These are phyloP conservation scores for Murraya koenigii DNA, from an alignment of 345 rosid species.

Conservation along the genomic window DNA sequence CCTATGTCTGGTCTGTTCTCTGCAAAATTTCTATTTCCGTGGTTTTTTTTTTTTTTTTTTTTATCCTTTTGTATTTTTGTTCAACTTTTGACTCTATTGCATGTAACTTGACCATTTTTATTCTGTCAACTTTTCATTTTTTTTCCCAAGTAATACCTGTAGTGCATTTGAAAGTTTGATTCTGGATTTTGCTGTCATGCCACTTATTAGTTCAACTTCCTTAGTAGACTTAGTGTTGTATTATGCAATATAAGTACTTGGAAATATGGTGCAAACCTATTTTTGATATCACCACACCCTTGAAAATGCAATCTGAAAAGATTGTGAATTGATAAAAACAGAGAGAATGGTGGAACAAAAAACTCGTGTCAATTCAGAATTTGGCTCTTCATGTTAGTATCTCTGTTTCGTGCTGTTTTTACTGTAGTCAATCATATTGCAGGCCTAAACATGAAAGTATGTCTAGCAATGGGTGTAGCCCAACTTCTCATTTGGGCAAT, in stretches of 20 bases:
- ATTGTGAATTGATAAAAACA: neutral
- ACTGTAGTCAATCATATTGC: conserved; percentile 11
- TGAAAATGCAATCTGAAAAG: neutral
- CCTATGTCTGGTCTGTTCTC: neutral
- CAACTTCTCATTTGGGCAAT: conserved; percentile 78
- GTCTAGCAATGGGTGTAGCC: conserved; percentile 52
- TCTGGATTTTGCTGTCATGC: neutral
- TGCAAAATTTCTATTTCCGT: neutral
- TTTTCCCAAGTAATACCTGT: neutral
- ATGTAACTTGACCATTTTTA: neutral
- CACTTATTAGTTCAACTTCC: neutral
- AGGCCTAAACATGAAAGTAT: conserved; percentile 84
- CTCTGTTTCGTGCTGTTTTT: conserved; percentile 4
- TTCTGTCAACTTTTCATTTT: neutral
- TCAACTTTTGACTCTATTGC: neutral
- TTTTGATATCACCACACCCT: neutral
- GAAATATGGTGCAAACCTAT: neutral
- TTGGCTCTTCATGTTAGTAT: neutral
- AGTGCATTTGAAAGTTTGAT: neutral
- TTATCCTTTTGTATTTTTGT: neutral
- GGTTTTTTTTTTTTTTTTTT: neutral
- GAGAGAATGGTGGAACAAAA: neutral
- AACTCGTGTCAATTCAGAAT: neutral
- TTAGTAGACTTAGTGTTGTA: neutral
- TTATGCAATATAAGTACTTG: neutral